A percentile compares a stretch with the other conserved stretches of the same genome.
Evolutionary conservation across 1,284 basidiomycete species (phyloP).

Genomic region (Phellinidium pouzarii): DNA sequence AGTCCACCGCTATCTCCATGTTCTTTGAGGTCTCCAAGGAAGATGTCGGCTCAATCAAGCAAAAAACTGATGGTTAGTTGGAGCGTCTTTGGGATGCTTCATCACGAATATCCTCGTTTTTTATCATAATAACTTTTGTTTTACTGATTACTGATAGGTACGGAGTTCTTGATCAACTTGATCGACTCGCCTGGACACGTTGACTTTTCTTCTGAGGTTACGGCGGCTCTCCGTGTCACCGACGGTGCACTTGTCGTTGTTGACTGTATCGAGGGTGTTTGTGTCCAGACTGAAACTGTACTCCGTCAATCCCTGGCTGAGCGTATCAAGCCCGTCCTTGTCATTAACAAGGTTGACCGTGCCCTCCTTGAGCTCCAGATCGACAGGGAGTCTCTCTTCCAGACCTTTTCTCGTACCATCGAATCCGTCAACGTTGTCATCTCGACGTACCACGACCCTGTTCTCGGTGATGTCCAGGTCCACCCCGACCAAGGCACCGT

Average conservation of each 20-base stretch:
- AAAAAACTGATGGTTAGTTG: conserved; percentile 80
- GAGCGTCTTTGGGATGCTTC: conserved; percentile 1
- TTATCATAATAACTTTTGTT: conserved; percentile 7
- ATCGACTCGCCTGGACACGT: conserved; percentile 99
- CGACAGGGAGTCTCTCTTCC: conserved; percentile 94
- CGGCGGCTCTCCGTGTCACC: conserved; percentile 98
- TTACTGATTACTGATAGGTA: conserved; percentile 44
- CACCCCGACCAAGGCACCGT: conserved; percentile 99
- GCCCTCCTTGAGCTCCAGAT: conserved; percentile 98
- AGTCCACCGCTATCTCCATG: conserved; percentile 99
- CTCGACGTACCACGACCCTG: conserved; percentile 93
- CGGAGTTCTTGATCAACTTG: conserved; percentile 99
- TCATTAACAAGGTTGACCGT: conserved; percentile 99
- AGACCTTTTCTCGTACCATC: conserved; percentile 96
- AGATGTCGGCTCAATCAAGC: conserved; percentile 78
- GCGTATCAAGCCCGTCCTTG: conserved; percentile 99
- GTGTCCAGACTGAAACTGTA: conserved; percentile 99
- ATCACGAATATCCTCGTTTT: background rate
- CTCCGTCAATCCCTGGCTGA: conserved; percentile 96
- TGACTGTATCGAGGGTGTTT: conserved; percentile 99
- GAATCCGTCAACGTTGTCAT: conserved; percentile 99
- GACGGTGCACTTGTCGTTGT: conserved; percentile 99
- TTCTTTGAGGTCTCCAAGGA: conserved; percentile 97
- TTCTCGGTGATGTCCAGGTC: conserved; percentile 97
- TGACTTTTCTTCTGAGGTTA: conserved; percentile 99